These are phyloP conservation scores for Curvularia sp. DNA, from an alignment of 2,329 filamentous ascomycete species.

Conservation along the genomic window DNA sequence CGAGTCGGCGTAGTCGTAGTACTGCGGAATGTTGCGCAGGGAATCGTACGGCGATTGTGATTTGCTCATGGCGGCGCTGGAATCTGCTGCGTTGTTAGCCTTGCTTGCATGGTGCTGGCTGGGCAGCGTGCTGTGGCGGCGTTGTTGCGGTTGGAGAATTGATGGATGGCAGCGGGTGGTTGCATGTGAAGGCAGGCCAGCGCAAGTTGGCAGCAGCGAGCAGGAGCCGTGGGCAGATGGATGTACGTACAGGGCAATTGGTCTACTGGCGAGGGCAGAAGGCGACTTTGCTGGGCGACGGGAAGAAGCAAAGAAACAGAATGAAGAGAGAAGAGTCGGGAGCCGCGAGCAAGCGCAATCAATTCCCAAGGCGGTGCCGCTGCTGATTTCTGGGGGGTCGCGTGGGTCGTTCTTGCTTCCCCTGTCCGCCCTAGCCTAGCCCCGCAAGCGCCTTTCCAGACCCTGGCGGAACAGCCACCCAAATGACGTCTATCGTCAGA, in stretches of 20 bases:
- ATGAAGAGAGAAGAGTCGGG: constrained; percentile 4
- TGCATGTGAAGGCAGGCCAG: constrained; percentile 16
- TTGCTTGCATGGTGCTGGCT: neutral
- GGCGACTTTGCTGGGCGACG: neutral
- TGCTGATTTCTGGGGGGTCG: constrained; percentile 22
- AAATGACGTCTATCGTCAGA: constrained; percentile 20
- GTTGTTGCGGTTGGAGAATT: neutral
- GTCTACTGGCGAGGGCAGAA: neutral
- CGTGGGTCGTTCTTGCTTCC: constrained; percentile 23
- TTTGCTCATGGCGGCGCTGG: constrained; percentile 33
- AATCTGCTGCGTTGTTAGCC: constrained; percentile 18
- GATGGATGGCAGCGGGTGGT: constrained; percentile 2
- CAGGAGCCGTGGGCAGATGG: neutral
- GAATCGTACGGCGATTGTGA: constrained; percentile 41
- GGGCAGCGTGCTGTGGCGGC: neutral
- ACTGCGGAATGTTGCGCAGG: constrained; percentile 69
- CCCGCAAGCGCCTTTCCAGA: constrained; percentile 21
- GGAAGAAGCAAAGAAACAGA: neutral
- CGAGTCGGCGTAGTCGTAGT: constrained; percentile 78
- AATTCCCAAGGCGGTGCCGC: constrained; percentile 6
- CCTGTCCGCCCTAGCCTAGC: constrained; percentile 14
- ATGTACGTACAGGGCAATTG: neutral
- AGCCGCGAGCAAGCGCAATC: constrained; percentile 9
- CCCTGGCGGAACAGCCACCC: constrained; percentile 18
- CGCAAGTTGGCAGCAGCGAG: neutral